Evolutionary conservation across 2,329 filamentous ascomycete species (phyloP), one percentile per base, ranked within the genome.

Genomic region (Elsinoe batatas): DNA sequence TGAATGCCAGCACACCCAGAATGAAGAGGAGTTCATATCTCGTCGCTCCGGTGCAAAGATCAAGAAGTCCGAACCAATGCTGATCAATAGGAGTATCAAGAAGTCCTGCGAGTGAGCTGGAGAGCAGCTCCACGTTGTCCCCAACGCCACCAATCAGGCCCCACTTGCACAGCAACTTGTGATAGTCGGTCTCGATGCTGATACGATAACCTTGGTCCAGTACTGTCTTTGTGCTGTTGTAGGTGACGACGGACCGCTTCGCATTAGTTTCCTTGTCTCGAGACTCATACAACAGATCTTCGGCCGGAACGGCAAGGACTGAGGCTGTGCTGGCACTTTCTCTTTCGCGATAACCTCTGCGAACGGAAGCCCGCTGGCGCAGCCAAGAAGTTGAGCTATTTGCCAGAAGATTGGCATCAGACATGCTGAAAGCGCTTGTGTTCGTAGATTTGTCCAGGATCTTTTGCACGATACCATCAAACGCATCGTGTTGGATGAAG

Each of bases 401-500:
- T 12, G 15, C 44, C 20, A 44, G 17, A 13, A 17, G 17, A 8
- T 13, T 20, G 5, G 43, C 26, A 26, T 38, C 33, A 33, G 37
- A 54, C 12, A 7, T 11, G 38, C 17, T 54, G 37, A 54, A 44
- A 17, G 53, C 53, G 12, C 8, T 17, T 8, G 44, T 10, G 12
- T 37, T 20, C 3, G 26, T 22, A 11, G 53, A 54, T 17, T 35
- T 54, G 11, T 33, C 37, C 6, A 54, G 53, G n/a, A 54, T 54
- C 15, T 12, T 11, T 17, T 17, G 20, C 8, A 35, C 38, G n/a
- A 36, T 8, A 11, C 5, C n/a, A 20, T 60, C 58, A 37, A 72
- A 67, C 3, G 57, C 44, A n/a, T 73, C 71, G 56, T 75, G 67
- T 56, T 78, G 75, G 2, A 74, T 70, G 0, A 68, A 59, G 5